These are phyloP conservation scores for Erythrobasidium hasegawianum DNA, from an alignment of 1,284 basidiomycete species.

Conservation along the genomic window DNA sequence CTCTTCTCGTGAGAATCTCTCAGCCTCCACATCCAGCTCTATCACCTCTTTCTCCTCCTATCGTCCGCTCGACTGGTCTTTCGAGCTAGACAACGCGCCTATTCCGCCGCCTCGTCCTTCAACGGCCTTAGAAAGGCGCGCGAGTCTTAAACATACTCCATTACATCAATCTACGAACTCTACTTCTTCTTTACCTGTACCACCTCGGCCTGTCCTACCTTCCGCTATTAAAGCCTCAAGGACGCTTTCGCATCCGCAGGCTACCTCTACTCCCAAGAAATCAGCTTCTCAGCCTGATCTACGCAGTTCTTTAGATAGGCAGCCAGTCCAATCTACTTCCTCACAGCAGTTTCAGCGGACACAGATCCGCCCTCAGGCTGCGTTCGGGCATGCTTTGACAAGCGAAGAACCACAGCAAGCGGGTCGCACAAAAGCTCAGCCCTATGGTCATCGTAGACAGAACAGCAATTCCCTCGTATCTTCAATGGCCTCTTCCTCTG, in stretches of 20 bases:
- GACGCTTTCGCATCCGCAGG: no score
- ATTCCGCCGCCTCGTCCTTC: conserved; percentile 15
- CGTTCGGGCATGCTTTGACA: conserved; percentile 26
- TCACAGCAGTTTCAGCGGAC: background rate
- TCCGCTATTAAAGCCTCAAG: no score
- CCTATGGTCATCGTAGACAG: conserved; percentile 1
- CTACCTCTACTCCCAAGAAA: no score
- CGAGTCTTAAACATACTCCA: no score
- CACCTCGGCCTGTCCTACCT: no score
- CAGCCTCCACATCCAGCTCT: conserved; percentile 10
- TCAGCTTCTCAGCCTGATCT: no score
- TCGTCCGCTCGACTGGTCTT: conserved; percentile 30
- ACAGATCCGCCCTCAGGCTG: conserved; percentile 1
- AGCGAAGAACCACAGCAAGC: conserved; percentile 8
- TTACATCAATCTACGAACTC: no score
- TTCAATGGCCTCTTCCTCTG: background rate
- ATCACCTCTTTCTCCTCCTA: conserved; percentile 31
- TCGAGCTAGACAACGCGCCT: conserved; percentile 12
- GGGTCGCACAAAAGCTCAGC: conserved; percentile 6
- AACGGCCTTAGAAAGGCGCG: no score
- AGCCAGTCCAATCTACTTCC: background rate
- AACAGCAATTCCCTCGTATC: background rate
- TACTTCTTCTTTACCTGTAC: no score
- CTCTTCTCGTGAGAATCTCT: background rate
- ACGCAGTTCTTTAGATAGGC: no score